phyloP scores from a whole-genome alignment of 148 eudicot species.

The Diospyros kaki region DNA sequence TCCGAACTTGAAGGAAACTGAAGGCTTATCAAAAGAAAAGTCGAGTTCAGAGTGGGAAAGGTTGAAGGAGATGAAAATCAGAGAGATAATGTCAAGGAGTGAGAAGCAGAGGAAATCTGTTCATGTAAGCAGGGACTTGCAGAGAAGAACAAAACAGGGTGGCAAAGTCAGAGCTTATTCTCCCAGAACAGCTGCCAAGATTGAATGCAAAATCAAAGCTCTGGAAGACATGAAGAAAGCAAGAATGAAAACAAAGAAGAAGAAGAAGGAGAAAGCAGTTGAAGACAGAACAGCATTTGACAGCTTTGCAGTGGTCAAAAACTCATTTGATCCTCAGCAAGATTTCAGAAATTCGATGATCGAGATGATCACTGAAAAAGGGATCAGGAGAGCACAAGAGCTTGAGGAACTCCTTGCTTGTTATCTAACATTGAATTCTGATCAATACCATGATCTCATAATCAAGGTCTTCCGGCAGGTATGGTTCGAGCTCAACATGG shows the following conservation, averaged over 20 bases:
- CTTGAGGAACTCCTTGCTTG: slow-evolving; percentile 81
- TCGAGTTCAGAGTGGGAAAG: slow-evolving; percentile 22
- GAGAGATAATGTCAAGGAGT: slow-evolving; percentile 31
- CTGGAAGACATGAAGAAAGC: slow-evolving; percentile 56
- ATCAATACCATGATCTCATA: slow-evolving; percentile 70
- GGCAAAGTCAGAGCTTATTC: slow-evolving; percentile 39
- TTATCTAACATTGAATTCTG: slow-evolving; percentile 67
- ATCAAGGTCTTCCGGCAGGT: slow-evolving; percentile 72
- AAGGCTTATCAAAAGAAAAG: slow-evolving; percentile 11
- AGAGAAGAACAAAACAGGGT: slow-evolving; percentile 16
- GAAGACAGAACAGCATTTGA: slow-evolving; percentile 30
- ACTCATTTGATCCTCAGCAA: slow-evolving; percentile 48
- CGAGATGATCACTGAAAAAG: slow-evolving; percentile 70
- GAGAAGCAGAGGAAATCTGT: slow-evolving; percentile 47
- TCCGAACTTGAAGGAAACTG: slow-evolving; percentile 7
- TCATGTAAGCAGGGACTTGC: slow-evolving; percentile 26
- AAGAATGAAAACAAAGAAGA: slow-evolving; percentile 35
- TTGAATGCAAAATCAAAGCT: slow-evolving; percentile 62
- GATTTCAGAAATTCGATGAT: slow-evolving; percentile 82
- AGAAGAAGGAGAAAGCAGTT: slow-evolving; percentile 10
- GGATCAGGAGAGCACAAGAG: slow-evolving; percentile 48
- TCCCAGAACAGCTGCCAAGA: slow-evolving; percentile 45
- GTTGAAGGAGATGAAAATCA: slow-evolving; percentile 35
- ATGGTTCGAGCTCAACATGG: slow-evolving; percentile 55
- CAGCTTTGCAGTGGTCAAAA: slow-evolving; percentile 70